Evolutionary conservation across 768 basidiomycete genomes (phyloP), one percentile per base, ranked within the genome.

Genomic region (Tephrocybe sp.): DNA sequence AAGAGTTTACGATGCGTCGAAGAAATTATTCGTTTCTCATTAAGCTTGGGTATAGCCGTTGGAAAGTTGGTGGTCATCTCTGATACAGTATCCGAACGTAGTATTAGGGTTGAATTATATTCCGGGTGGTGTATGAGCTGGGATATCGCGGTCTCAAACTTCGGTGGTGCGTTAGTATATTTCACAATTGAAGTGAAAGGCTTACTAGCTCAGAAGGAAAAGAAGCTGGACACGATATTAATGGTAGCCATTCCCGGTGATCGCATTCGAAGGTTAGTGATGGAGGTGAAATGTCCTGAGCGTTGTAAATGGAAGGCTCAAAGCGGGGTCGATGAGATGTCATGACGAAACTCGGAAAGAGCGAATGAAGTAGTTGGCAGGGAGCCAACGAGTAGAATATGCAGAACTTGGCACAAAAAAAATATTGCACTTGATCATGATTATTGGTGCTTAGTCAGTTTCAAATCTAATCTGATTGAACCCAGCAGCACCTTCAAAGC

Each of bases 111-210:
- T 0, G 92, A 92, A 62, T 95, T 96, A 65, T 92, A 91, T 62
- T 98, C 95, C 5, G 95, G 95, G 62, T 96, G 92, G 33, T 88
- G 79, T 6, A 93, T 73, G 14, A 96, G 72, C 55, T 91, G 87
- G 20, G 77, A 79, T 30, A 87, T 65, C 0, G 88, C 89, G 1
- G 65, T 62, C 56, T 87, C 80, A 62, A 97, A 97, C 91, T 93
- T 33, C 8, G 16, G 7, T 17, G 13, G 7, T 22, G 16, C 32
- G 9, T 20, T 16, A 23, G 0, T 5, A 26, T 14, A 5, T 6
- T n/a, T 17, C 22, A 16, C 41, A 26, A 12, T 6, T 2, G 20
- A 42, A 8, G 35, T 13, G 10, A 20, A 32, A 14, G 1, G 12
- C 75, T 62, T 54, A 80, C 79, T 40, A 80, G 56, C 30, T 74